Evolutionary conservation across 495 filamentous ascomycete genomes (phyloP).

Genomic region (Penicillium chermesinum): DNA sequence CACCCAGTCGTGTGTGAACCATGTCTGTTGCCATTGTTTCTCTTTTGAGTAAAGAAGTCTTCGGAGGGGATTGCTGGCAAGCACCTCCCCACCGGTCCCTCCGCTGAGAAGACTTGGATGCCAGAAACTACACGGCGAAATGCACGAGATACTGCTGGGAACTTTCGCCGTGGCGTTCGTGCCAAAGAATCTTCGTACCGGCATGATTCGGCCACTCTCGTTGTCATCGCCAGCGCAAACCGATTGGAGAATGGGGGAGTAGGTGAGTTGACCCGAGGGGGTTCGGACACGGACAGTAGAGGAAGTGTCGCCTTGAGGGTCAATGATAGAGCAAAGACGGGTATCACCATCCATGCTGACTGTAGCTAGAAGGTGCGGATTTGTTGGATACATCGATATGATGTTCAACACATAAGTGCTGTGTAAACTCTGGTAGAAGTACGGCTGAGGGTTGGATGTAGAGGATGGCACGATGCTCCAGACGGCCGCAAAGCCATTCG

Average conservation of each 20-base stretch:
- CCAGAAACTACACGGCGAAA: conserved; percentile 38
- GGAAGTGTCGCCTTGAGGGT: conserved; percentile 44
- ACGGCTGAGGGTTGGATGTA: conserved; percentile 34
- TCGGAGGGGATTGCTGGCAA: conserved; percentile 52
- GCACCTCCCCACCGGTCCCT: conserved; percentile 51
- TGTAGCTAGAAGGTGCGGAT: conserved; percentile 51
- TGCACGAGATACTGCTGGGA: conserved; percentile 35
- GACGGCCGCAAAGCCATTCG: conserved; percentile 56
- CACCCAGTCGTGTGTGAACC: conserved; percentile 61
- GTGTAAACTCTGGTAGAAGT: conserved; percentile 53
- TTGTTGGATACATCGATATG: conserved; percentile 53
- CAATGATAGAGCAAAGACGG: conserved; percentile 51
- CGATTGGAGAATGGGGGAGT: conserved; percentile 52
- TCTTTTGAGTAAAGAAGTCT: conserved; percentile 49
- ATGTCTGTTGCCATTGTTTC: conserved; percentile 52
- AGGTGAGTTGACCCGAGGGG: conserved; percentile 44
- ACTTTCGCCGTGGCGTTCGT: conserved; percentile 35
- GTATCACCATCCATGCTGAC: conserved; percentile 55
- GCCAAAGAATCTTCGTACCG: conserved; percentile 53
- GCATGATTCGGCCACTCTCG: conserved; percentile 47
- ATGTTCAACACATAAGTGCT: conserved; percentile 57
- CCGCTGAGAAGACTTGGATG: conserved; percentile 54
- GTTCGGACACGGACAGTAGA: conserved; percentile 49
- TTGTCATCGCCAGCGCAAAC: conserved; percentile 55
- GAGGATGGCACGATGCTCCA: conserved; percentile 47